Evolutionary conservation across 805 yeast species (phyloP), one percentile per base, ranked within the genome.

Genomic region (Sungouiella thailandica): DNA sequence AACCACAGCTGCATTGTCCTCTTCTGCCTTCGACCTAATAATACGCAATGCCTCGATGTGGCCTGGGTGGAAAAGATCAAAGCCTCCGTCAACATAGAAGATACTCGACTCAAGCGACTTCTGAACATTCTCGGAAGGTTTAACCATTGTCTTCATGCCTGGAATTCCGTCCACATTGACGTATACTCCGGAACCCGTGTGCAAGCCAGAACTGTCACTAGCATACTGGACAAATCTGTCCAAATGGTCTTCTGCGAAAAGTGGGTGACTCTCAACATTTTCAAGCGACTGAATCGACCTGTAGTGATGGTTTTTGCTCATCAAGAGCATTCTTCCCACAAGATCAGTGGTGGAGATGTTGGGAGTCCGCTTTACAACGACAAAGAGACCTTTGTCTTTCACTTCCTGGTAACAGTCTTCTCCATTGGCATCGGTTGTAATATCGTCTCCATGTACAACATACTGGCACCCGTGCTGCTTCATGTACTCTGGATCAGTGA

Each of bases 371-470:
- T 85, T 88, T 28, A 93, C 97, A n/a, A 86, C 87, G 14, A 80
- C 72, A 55, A 90, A 85, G 45, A 90, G 63, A n/a, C 94, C 95
- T 53, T 77, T 60, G 34, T 85, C 86, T 55, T 90, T 89, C 45
- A 89, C 85, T 17, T 57, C 70, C 37, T 83, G 81, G 60, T 93
- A 93, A 51, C 97, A 87, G 60, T 93, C 98, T 36, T 85, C 80
- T 2, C 98, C 98, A 52, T 86, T 72, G 11, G 96, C 96, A 59
- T 93, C 97, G 2, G 97, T 84, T 17, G 97, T 93, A 45, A 93
- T 87, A 54, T 93, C 98, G 59, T 93, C 98, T 5, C 98, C 98
- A 58, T 93, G 98, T 8, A 93, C 96, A n/a, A 93, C 98, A 55
- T 80, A 93, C 52, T 76, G 61, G 63, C 98, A 93, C 5, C 74